Percentiles rank a stretch among this genome's conserved stretches.
Evolutionary conservation across 352 stramenopile species (phyloP).

Genomic region (Pythium coloratum): DNA sequence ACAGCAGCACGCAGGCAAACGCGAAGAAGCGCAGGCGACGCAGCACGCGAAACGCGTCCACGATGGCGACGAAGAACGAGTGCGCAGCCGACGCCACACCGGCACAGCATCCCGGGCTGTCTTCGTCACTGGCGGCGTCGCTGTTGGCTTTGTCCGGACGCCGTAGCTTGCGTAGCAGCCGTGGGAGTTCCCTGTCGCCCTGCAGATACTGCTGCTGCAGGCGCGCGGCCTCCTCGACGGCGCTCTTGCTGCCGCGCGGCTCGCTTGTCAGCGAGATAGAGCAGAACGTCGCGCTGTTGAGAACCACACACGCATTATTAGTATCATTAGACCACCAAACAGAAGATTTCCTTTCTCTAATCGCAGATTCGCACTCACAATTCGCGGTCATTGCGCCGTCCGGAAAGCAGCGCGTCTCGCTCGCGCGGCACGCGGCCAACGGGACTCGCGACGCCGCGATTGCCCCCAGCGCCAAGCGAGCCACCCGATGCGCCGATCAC

Average conservation of each 20-base stretch:
- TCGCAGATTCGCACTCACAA: slow-evolving; percentile 13
- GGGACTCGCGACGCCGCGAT: neutral
- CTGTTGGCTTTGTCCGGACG: slow-evolving; percentile 6
- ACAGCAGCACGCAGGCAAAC: slow-evolving; percentile 13
- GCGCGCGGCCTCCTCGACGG: slow-evolving; percentile 37
- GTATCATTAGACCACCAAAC: too few species aligned
- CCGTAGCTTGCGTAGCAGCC: slow-evolving; percentile 7
- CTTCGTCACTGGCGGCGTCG: too few species aligned
- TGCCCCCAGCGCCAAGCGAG: too few species aligned
- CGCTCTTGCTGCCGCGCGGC: slow-evolving; percentile 36
- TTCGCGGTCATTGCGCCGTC: slow-evolving; percentile 14
- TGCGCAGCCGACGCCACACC: neutral
- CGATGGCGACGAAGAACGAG: neutral
- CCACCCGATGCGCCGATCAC: slow-evolving; percentile 14
- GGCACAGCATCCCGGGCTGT: neutral
- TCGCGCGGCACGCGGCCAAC: slow-evolving; percentile 13
- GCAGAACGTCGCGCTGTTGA: slow-evolving; percentile 48
- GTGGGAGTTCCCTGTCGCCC: slow-evolving; percentile 17
- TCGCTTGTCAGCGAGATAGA: slow-evolving; percentile 66
- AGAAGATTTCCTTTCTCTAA: too few species aligned
- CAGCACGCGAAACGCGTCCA: neutral
- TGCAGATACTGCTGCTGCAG: slow-evolving; percentile 31
- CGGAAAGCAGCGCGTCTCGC: slow-evolving; percentile 17
- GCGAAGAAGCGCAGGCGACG: slow-evolving; percentile 8
- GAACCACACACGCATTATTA: neutral